Evolutionary conservation across 1,284 basidiomycete species (phyloP), one percentile per base, ranked within the genome.

Genomic region (Stereum hirsutum): DNA sequence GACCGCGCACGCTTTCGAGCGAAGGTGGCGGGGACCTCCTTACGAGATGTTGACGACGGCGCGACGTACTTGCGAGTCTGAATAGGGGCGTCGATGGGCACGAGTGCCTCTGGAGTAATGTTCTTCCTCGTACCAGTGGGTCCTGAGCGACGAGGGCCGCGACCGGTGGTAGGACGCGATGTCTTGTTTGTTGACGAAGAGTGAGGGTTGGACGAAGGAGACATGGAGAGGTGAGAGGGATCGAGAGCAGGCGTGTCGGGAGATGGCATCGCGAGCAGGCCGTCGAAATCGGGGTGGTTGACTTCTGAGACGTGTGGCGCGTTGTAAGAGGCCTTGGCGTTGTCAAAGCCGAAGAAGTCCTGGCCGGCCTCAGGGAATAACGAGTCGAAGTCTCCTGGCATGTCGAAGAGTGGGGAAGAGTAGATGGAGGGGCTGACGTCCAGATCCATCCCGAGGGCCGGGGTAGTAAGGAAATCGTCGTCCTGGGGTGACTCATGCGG

Each of bases 1-100:
- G 68, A 67, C 3, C 73, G 67, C 1, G 68, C 61, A 14, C 81
- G 76, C 60, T 85, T 84, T 49, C 72, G 72, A 17, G 65, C 64
- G 40, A 72, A 65, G 0, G 65, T 68, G 1, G 66, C 64, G 2
- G 73, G 72, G 19, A 71, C 51, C 41, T 65, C 66, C 57, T 74
- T 74, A 44, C 70, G 69, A 25, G 72, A 73, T 5, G 73, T 75
- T 14, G 64, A 51, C 8, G 68, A 70, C 1, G 69, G 67, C 7
- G 61, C 60, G 27, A 69, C 54, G 50, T 76, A 76, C 45, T 63
- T 67, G 41, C 73, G 68, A 5, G 57, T 12, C 51, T 74, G 71
- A 30, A 69, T 70, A 3, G 71, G 71, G 4, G 70, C 71, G 43
- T 72, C 65, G 46, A 66, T 51, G 8, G 67, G 63, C 2, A 72